A percentile compares a stretch with the other conserved stretches of the same genome.
Evolutionary conservation across 1,284 basidiomycete species (phyloP).

Genomic region (Tylopilus orsonianus): DNA sequence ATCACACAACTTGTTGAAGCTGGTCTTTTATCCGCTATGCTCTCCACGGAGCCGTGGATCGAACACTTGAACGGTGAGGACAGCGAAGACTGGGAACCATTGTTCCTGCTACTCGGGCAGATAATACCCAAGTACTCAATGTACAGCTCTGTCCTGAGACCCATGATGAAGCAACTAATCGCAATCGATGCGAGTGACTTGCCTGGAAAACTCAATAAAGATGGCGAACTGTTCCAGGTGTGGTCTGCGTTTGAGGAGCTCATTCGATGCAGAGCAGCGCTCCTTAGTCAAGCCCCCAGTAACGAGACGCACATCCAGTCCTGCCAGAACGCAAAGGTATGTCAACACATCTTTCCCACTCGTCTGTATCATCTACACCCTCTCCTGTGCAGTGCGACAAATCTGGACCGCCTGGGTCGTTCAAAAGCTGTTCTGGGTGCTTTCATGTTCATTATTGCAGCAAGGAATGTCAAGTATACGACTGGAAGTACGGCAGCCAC

Average conservation of each 20-base stretch:
- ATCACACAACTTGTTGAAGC: constrained; percentile 26
- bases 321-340: constrained; percentile 31
- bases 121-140: constrained; percentile 32
- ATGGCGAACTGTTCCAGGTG: constrained; percentile 16
- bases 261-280: constrained; percentile 17
- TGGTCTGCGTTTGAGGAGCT: constrained; percentile 26
- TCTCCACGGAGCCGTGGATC: constrained; percentile 30
- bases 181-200: constrained; percentile 17
- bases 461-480: constrained; percentile 32
- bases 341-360: background rate
- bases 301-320: constrained; percentile 22
- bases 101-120: constrained; percentile 24
- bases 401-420: constrained; percentile 26
- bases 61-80: constrained; percentile 19
- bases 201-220: constrained; percentile 16
- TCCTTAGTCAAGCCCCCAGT: constrained; percentile 7
- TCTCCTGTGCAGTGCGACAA: constrained; percentile 23
- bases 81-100: constrained; percentile 32
- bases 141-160: constrained; percentile 21
- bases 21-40: constrained; percentile 27
- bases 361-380: constrained; percentile 1
- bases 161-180: constrained; percentile 17
- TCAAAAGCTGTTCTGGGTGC: constrained; percentile 31
- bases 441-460: constrained; percentile 33
- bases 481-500: constrained; percentile 32